These are phyloP conservation scores for Paxillus involutus DNA, from an alignment of 768 basidiomycete species.

Conservation along the genomic window DNA sequence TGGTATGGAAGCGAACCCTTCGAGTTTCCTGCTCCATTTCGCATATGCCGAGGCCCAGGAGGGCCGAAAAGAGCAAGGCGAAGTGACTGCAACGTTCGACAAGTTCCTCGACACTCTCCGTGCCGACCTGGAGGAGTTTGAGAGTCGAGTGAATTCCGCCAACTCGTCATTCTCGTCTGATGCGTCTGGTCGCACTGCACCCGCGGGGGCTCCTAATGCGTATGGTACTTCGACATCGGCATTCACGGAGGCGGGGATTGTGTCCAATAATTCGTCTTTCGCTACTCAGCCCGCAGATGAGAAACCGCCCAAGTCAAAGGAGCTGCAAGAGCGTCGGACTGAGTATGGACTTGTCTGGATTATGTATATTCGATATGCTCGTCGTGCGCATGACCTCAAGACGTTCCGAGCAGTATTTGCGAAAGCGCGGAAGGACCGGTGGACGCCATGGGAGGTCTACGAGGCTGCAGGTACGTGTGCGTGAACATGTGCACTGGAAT, in stretches of 20 bases:
- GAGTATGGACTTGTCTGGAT: constrained; percentile 82
- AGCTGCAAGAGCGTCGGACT: constrained; percentile 51
- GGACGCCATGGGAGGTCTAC: constrained; percentile 88
- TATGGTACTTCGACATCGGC: constrained; percentile 9
- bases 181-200: constrained; percentile 25
- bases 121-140: constrained; percentile 59
- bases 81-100: constrained; percentile 72
- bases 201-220: constrained; percentile 21
- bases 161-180: constrained; percentile 41
- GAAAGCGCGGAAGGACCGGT: constrained; percentile 75
- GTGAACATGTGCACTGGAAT: not conserved
- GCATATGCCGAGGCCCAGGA: constrained; percentile 79
- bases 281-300: constrained; percentile 52
- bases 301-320: constrained; percentile 52
- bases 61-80: constrained; percentile 58
- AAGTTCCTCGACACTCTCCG: constrained; percentile 69
- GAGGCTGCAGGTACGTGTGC: constrained; percentile 76
- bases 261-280: constrained; percentile 47
- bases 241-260: constrained; percentile 29
- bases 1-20: constrained; percentile 86
- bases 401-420: constrained; percentile 75
- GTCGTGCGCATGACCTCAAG: constrained; percentile 85
- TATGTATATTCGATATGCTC: constrained; percentile 91
- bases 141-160: constrained; percentile 41
- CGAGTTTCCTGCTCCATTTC: constrained; percentile 89